phyloP scores from a whole-genome alignment of 306 rosid species.

The Dryas drummondii region DNA sequence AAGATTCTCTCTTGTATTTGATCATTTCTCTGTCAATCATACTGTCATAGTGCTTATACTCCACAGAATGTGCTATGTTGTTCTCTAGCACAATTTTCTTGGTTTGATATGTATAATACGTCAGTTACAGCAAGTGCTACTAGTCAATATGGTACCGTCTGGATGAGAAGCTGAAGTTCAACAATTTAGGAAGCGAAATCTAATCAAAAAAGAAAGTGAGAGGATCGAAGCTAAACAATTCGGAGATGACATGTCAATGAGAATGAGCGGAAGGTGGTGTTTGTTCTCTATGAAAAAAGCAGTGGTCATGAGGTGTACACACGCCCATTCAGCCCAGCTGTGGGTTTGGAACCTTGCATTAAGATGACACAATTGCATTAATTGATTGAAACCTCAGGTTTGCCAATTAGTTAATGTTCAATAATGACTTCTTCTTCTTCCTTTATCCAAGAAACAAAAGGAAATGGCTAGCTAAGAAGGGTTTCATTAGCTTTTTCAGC shows the following conservation, averaged over 20 bases:
- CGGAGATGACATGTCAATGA: background rate
- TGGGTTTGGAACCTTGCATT: slow-evolving; percentile 5
- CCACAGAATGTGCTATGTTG: background rate
- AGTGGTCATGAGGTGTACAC: slow-evolving; percentile 30
- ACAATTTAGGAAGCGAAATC: too few relatives aligned
- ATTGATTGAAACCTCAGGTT: background rate
- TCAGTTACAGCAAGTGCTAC: background rate
- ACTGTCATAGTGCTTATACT: background rate
- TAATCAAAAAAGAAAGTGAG: background rate
- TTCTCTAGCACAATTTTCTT: background rate
- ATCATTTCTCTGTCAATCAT: background rate
- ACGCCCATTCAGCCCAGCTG: background rate
- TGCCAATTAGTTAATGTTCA: background rate
- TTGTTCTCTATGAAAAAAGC: background rate
- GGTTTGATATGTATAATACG: background rate
- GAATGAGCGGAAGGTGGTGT: background rate
- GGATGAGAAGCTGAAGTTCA: too few relatives aligned
- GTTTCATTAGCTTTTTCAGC: background rate
- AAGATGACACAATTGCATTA: background rate
- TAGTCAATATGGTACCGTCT: too few relatives aligned
- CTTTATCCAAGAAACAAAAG: background rate
- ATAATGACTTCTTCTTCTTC: background rate
- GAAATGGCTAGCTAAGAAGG: background rate
- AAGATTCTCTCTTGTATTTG: background rate
- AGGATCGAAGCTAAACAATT: background rate